Evolutionary conservation across 2,329 filamentous ascomycete species (phyloP), one percentile per base, ranked within the genome.

Genomic region (Arthrobotrys musiformis): DNA sequence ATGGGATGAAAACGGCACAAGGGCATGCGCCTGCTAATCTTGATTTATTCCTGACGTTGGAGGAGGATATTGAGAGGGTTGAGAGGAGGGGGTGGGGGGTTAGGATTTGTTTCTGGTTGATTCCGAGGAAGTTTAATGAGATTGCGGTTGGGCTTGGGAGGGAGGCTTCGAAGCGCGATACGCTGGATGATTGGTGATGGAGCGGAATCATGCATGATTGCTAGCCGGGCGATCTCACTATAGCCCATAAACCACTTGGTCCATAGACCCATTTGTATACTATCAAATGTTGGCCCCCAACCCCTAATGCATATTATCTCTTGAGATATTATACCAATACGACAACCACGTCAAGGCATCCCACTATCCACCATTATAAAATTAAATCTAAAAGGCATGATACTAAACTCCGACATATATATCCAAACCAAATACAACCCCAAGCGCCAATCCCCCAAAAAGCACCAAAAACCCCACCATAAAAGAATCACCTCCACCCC

Each of bases 401-500:
- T n/a, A n/a, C n/a, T n/a, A n/a, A n/a, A n/a, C n/a, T n/a, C n/a
- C n/a, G n/a, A n/a, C n/a, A n/a, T n/a, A n/a, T n/a, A n/a, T n/a
- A n/a, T n/a, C n/a, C n/a, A n/a, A n/a, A n/a, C n/a, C n/a, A n/a
- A n/a, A n/a, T n/a, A n/a, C 30, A 6, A 11, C 30, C 30, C 30
- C 30, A 35, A 35, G 30, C 30, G 30, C 30, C 30, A 6, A 35
- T 35, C 5, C 11, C 30, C 30, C 30, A 35, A 35, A 35, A 24
- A 24, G 17, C 4, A n/a, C 11, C 46, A 5, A 13, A 26, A 19
- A 37, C 24, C 15, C 24, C 17, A 35, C 40, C n/a, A 33, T 48
- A 56, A 8, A 40, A n/a, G 17, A 56, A 35, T 67, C 56, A 78
- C 81, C 94, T 89, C 95, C 95, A 98, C 0, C 95, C 95, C 9